A percentile compares a stretch with the other conserved stretches of the same genome.
Evolutionary conservation across 345 rosid species (phyloP).

Genomic region (Acer yangbiense): DNA sequence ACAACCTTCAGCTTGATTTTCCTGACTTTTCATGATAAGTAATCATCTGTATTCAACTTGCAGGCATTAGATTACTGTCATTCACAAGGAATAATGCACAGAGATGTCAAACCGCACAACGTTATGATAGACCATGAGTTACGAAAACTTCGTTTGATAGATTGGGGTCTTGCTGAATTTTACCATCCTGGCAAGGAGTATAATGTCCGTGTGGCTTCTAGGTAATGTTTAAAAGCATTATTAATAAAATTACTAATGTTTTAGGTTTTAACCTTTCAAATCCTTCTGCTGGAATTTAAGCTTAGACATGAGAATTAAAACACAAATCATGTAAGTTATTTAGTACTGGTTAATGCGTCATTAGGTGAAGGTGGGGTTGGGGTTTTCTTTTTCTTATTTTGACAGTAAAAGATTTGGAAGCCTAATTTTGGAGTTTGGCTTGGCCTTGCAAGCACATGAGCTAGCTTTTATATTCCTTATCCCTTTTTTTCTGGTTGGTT

Average conservation of each 20-base stretch:
- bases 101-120: slow-evolving; percentile 89
- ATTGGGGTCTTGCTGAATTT: slow-evolving; percentile 91
- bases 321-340: neutral
- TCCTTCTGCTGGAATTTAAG: slow-evolving; percentile 5
- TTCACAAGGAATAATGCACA: slow-evolving; percentile 89
- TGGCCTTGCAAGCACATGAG: neutral
- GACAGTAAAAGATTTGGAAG: neutral
- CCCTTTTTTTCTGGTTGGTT: neutral
- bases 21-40: neutral
- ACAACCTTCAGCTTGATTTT: too few relatives aligned
- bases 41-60: slow-evolving; percentile 8
- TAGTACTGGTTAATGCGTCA: neutral
- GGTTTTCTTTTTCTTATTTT: neutral
- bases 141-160: slow-evolving; percentile 82
- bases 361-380: neutral
- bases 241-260: neutral
- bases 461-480: neutral
- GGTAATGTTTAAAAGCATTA: slow-evolving; percentile 37
- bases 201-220: slow-evolving; percentile 86
- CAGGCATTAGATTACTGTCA: slow-evolving; percentile 87
- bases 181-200: slow-evolving; percentile 86
- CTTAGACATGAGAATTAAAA: neutral
- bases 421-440: neutral
- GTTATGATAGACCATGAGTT: slow-evolving; percentile 91
- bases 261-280: neutral